Evolutionary conservation across 805 yeast genomes (phyloP).

Genomic region (Sugiyamaella floridensis): DNA sequence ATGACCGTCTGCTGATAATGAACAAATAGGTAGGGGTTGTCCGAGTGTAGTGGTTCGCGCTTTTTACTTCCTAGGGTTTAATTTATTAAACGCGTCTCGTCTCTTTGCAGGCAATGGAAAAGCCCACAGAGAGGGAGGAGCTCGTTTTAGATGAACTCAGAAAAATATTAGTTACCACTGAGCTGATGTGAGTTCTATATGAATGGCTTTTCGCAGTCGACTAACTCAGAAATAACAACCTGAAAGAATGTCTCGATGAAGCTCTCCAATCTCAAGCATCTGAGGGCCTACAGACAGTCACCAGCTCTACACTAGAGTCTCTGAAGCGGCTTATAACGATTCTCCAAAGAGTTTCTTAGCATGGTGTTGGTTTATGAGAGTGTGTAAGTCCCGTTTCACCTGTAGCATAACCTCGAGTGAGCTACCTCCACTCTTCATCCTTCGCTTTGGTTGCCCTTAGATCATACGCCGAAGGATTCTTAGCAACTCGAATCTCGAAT

Average conservation of each 20-base stretch:
- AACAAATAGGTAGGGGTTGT: no score
- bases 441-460: neutral
- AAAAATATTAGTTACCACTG: neutral
- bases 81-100: no score
- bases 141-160: neutral
- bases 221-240: neutral
- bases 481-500: conserved; percentile 34
- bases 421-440: neutral
- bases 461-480: neutral
- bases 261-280: neutral
- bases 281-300: neutral
- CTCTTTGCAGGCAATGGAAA: neutral
- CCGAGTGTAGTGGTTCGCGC: no score
- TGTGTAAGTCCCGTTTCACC: neutral
- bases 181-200: neutral
- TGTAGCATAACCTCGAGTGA: no score
- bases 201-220: neutral
- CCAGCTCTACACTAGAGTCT: neutral
- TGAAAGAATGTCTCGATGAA: neutral
- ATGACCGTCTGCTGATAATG: neutral
- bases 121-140: neutral
- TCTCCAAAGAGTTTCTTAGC: neutral
- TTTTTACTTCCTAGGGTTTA: no score
- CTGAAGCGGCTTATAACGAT: neutral
- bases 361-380: no score